phyloP scores from a whole-genome alignment of 371 early-diverging fungal genomes.

The Mucor mucedo region DNA sequence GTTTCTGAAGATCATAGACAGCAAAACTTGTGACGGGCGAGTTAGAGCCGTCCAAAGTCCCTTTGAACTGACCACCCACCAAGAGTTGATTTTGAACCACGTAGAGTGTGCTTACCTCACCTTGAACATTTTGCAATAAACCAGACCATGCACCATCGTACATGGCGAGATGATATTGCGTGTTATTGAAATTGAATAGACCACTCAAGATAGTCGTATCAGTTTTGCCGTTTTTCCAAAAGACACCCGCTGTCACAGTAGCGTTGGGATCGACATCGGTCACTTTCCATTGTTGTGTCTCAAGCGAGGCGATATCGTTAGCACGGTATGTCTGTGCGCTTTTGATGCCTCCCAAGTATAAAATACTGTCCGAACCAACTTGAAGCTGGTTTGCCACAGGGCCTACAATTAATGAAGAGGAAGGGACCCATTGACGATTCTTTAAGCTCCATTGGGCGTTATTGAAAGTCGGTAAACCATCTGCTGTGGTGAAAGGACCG shows the following conservation, averaged over 20 bases:
- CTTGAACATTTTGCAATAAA: slow-evolving; percentile 26
- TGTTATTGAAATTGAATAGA: slow-evolving; percentile 29
- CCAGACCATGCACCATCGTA: slow-evolving; percentile 37
- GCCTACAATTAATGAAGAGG: slow-evolving; percentile 30
- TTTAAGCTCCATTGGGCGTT: slow-evolving; percentile 34
- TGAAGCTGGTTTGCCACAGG: slow-evolving; percentile 11
- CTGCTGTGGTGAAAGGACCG: slow-evolving; percentile 30
- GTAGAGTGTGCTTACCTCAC: slow-evolving; percentile 31
- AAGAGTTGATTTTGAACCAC: slow-evolving; percentile 30
- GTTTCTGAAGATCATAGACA: slow-evolving; percentile 31
- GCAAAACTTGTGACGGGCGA: slow-evolving; percentile 34
- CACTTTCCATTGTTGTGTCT: background rate
- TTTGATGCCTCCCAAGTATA: slow-evolving; percentile 32
- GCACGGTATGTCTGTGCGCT: slow-evolving; percentile 44
- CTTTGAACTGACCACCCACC: slow-evolving; percentile 44
- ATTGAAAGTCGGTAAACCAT: slow-evolving; percentile 4
- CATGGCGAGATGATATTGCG: slow-evolving; percentile 28
- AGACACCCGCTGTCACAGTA: slow-evolving; percentile 33
- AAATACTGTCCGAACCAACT: background rate
- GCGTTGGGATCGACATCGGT: slow-evolving; percentile 19
- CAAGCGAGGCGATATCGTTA: slow-evolving; percentile 18
- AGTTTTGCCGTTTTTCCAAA: slow-evolving; percentile 36
- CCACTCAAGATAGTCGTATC: slow-evolving; percentile 33
- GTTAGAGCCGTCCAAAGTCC: slow-evolving; percentile 3
- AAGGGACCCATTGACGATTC: slow-evolving; percentile 24